phyloP scores from a whole-genome alignment of 345 rosid species.

The Syzygium aqueum region DNA sequence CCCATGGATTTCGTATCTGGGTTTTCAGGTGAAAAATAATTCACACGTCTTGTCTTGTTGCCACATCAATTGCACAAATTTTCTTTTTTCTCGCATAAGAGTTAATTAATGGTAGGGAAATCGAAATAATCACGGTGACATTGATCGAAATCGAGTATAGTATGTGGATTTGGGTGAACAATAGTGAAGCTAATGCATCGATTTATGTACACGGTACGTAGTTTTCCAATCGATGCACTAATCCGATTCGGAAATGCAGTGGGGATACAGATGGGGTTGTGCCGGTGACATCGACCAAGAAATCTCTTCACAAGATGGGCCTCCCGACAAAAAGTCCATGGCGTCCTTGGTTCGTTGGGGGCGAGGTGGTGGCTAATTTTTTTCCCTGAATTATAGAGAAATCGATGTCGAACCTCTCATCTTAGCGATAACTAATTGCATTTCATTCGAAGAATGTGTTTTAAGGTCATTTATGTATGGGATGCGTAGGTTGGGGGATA shows the following conservation, averaged over 20 bases:
- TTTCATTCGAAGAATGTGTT: background rate
- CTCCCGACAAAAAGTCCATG: constrained; percentile 44
- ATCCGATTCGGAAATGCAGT: constrained; percentile 24
- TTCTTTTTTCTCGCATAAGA: background rate
- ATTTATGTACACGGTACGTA: background rate
- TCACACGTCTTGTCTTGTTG: background rate
- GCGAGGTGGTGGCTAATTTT: constrained; percentile 31
- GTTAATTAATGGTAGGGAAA: background rate
- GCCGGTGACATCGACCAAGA: constrained; percentile 72
- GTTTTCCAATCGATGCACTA: background rate
- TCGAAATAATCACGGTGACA: background rate
- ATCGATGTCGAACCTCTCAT: background rate
- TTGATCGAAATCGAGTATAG: background rate
- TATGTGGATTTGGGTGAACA: background rate
- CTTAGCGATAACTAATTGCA: background rate
- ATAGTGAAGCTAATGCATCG: background rate
- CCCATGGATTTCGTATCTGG: constrained; percentile 54
- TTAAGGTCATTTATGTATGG: background rate
- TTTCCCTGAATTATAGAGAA: background rate
- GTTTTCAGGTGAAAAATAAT: constrained; percentile 36
- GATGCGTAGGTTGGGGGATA: constrained; percentile 60
- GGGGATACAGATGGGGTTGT: constrained; percentile 83
- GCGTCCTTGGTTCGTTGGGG: constrained; percentile 68
- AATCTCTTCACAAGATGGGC: constrained; percentile 55
- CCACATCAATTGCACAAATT: background rate